These are phyloP conservation scores for Sapria himalayana DNA, from an alignment of 345 rosid genomes.

Conservation along the genomic window DNA sequence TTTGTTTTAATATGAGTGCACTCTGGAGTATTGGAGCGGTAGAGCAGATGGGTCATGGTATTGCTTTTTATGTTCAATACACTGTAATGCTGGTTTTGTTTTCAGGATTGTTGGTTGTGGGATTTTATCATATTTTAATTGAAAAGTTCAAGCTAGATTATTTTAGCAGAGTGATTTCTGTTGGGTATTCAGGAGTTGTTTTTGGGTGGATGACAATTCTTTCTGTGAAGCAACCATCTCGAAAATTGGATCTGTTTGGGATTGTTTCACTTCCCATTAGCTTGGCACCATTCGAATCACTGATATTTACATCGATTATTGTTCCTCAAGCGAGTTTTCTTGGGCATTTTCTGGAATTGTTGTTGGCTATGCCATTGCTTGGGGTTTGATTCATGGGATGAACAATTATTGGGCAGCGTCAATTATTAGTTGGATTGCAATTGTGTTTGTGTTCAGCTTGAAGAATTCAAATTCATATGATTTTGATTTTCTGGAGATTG, in stretches of 20 bases:
- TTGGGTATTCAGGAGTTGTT: slow-evolving; percentile 95
- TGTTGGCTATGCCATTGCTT: slow-evolving; percentile 82
- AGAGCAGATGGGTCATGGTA: slow-evolving; percentile 70
- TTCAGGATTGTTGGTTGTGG: slow-evolving; percentile 62
- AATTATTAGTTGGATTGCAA: slow-evolving; percentile 59
- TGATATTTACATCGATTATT: slow-evolving; percentile 83
- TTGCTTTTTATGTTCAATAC: slow-evolving; percentile 67
- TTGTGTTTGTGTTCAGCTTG: slow-evolving; percentile 64
- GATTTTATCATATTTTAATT: slow-evolving; percentile 58
- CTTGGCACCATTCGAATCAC: slow-evolving; percentile 86
- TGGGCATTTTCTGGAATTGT: slow-evolving; percentile 88
- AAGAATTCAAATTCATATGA: slow-evolving; percentile 77
- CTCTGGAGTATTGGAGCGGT: slow-evolving; percentile 93
- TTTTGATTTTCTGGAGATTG: slow-evolving; percentile 64
- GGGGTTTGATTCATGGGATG: slow-evolving; percentile 94
- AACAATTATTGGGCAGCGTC: slow-evolving; percentile 85
- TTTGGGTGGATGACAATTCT: slow-evolving; percentile 99
- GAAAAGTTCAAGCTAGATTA: slow-evolving; percentile 58
- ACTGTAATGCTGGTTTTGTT: slow-evolving; percentile 58
- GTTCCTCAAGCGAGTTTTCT: slow-evolving; percentile 97
- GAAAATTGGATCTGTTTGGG: slow-evolving; percentile 79
- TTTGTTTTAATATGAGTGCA: slow-evolving; percentile 93
- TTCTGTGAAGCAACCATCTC: slow-evolving; percentile 84
- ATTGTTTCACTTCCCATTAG: slow-evolving; percentile 85
- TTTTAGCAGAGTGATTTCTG: slow-evolving; percentile 83